Evolutionary conservation across 495 filamentous ascomycete genomes (phyloP), one percentile per base, ranked within the genome.

Genomic region (Penicillium silybi): DNA sequence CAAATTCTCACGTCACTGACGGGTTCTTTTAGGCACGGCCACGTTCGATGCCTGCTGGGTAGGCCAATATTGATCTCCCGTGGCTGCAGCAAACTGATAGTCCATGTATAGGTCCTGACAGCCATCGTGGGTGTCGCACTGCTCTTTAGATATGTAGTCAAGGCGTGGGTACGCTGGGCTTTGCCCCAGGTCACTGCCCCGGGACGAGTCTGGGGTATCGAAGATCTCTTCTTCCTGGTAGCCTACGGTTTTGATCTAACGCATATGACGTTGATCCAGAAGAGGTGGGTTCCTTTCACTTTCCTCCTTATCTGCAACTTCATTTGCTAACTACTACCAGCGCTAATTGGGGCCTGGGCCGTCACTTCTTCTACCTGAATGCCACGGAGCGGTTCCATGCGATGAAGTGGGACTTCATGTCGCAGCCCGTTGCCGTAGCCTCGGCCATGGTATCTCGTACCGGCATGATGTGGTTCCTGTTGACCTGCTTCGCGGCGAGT

Each of bases 401-500:
- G 6, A 56, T 72, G 58, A 68, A 59, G 50, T 69, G 57, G 42
- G 67, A 70, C 20, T 70, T 65, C 25, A 50, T 67, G 1, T 70
- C 65, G 0, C 69, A 72, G 44, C 69, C 66, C 0, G 37, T 68
- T 13, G 72, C 70, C 71, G 27, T 82, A 68, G 4, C 71, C 75
- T 50, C 76, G 72, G 54, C 77, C 15, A 70, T 72, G 67, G 38
- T 72, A 18, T 72, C 69, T 13, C 58, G 69, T 2, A 61, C 67
- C 6, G 69, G 69, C 23, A 70, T 72, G 69, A 70, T 67, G 56
- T 72, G 67, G 64, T 70, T 69, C 43, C 54, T 72, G 0, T 51
- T 69, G 41, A 70, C 58, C 1, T 72, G 67, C 23, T 72, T 72
- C 25, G 58, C 59, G 2, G 59, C 62, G 8, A 69, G 64, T 17